phyloP scores from a whole-genome alignment of 164 flowering plant species.

The Stephania yunnanensis region DNA sequence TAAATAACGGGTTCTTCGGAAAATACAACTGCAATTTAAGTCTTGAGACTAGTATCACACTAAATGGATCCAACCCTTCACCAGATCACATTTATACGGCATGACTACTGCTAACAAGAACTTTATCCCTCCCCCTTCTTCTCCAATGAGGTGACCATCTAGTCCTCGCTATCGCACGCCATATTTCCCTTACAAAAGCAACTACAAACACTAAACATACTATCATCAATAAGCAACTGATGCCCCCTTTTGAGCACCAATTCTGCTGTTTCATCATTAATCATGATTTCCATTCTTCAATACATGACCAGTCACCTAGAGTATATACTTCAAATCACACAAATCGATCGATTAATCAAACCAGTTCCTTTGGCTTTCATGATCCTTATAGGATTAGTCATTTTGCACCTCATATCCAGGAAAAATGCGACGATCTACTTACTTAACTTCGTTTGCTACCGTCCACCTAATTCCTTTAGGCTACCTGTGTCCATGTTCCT shows the following conservation, averaged over 20 bases:
- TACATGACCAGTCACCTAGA: neutral
- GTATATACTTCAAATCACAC: neutral
- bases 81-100: too few relatives aligned
- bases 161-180: neutral
- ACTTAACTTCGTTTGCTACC: conserved; percentile 25
- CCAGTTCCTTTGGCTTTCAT: neutral
- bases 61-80: too few relatives aligned
- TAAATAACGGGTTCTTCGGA: neutral
- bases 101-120: too few relatives aligned
- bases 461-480: conserved; percentile 21
- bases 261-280: neutral
- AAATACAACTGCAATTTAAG: neutral
- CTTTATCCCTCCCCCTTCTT: too few relatives aligned
- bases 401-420: neutral
- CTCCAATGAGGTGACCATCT: neutral
- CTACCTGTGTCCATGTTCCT: conserved; percentile 21
- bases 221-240: neutral
- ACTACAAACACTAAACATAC: neutral
- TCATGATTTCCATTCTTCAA: neutral
- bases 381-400: neutral
- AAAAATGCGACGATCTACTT: conserved; percentile 15
- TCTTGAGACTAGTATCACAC: neutral
- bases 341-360: neutral
- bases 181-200: neutral
- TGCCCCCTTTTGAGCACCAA: neutral